These are phyloP conservation scores for Soucietia sequanensis DNA, from an alignment of 805 yeast genomes.

Conservation along the genomic window DNA sequence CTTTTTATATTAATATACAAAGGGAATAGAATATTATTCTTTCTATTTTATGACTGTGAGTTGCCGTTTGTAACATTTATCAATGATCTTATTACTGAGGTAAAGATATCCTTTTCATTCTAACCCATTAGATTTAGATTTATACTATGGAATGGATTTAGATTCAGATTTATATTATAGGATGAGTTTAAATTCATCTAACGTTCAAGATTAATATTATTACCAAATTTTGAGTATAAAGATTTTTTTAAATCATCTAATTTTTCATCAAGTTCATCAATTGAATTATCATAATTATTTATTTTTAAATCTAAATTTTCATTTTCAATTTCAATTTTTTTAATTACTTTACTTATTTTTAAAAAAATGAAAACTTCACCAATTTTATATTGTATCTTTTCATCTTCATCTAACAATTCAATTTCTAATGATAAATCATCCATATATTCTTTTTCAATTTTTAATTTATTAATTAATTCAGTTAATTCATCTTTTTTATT, in stretches of 20 bases:
- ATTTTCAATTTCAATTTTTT: constrained; percentile 62
- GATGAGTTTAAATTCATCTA: too few species aligned
- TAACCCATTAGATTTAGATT: too few species aligned
- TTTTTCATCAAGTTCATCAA: constrained; percentile 52
- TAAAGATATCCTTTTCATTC: too few species aligned
- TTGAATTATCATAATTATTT: constrained; percentile 40
- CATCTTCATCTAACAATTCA: constrained; percentile 79
- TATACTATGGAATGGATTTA: too few species aligned
- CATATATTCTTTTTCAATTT: constrained; percentile 78
- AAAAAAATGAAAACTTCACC: constrained; percentile 80
- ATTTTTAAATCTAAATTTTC: constrained; percentile 53
- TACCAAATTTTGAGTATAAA: constrained; percentile 88
- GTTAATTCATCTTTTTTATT: constrained; percentile 61
- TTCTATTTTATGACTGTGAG: too few species aligned
- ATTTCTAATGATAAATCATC: constrained; percentile 85
- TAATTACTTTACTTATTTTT: constrained; percentile 64
- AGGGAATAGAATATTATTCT: too few species aligned
- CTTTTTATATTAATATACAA: too few species aligned
- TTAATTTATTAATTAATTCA: constrained; percentile 45
- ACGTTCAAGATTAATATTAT: constrained; percentile 80
- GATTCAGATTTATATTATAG: too few species aligned
- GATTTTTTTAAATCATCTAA: constrained; percentile 63
- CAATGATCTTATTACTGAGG: too few species aligned
- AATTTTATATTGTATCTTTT: constrained; percentile 67
- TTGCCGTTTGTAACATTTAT: too few species aligned